These are phyloP conservation scores for Backusella macrospora DNA, from an alignment of 192 early-diverging fungal genomes.

Conservation along the genomic window DNA sequence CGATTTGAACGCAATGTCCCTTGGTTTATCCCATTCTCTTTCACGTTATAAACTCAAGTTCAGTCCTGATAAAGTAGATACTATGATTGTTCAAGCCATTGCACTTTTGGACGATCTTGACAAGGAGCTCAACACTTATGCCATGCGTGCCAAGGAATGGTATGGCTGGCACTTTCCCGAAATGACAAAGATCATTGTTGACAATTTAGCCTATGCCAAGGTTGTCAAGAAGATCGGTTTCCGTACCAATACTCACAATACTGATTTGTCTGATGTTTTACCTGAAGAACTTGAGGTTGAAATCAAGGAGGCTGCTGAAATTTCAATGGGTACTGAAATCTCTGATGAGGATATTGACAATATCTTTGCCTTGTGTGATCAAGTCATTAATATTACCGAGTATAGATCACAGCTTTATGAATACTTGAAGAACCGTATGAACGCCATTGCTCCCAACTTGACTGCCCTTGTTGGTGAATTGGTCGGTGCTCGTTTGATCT, in stretches of 20 bases:
- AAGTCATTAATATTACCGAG: slow-evolving; percentile 94
- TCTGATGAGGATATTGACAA: slow-evolving; percentile 96
- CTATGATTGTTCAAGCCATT: slow-evolving; percentile 99
- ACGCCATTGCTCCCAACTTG: slow-evolving; percentile 85
- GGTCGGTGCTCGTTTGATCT: slow-evolving; percentile 96
- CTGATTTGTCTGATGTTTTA: slow-evolving; percentile 81
- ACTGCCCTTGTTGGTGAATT: slow-evolving; percentile 97
- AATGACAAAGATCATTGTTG: slow-evolving; percentile 93
- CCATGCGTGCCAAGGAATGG: slow-evolving; percentile 99
- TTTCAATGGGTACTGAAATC: slow-evolving; percentile 99
- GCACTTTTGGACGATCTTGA: slow-evolving; percentile 97
- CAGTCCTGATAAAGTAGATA: slow-evolving; percentile 99
- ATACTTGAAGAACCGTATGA: slow-evolving; percentile 98
- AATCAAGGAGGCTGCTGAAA: slow-evolving; percentile 96
- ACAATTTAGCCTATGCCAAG: slow-evolving; percentile 94
- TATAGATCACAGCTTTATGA: slow-evolving; percentile 95
- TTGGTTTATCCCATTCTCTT: slow-evolving; percentile 98
- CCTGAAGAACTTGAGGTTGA: slow-evolving; percentile 92
- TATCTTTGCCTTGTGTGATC: slow-evolving; percentile 91
- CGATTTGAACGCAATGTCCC: slow-evolving; percentile 94
- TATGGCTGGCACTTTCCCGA: slow-evolving; percentile 99
- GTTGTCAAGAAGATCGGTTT: slow-evolving; percentile 89
- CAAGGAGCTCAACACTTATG: slow-evolving; percentile 97
- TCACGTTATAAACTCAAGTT: slow-evolving; percentile 99
- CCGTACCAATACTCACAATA: slow-evolving; percentile 77